Conservation (phyloP, 2,329 filamentous ascomycete genomes). For the Alternaria gansuensis region DNA sequence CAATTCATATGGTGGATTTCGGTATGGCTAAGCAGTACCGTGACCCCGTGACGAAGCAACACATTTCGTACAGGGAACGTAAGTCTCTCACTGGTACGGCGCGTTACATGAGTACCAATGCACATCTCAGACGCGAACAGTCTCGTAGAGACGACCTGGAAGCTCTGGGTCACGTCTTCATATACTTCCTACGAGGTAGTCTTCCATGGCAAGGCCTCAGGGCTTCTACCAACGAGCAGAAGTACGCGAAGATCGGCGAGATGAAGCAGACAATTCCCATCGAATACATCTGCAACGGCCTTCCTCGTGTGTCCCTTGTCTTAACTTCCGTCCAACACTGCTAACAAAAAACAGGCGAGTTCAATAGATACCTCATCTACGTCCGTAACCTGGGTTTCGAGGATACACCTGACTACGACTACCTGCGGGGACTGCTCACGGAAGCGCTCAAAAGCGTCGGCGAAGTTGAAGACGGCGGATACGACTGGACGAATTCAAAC, state of each 20-base stretch:
- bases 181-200: slow-evolving; percentile 73
- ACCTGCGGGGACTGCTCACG: slow-evolving; percentile 94
- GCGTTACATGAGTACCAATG: slow-evolving; percentile 99
- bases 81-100: slow-evolving; percentile 97
- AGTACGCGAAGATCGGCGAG: slow-evolving; percentile 99
- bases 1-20: slow-evolving; percentile 98
- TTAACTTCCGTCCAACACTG: neutral
- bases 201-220: slow-evolving; percentile 74
- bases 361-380: slow-evolving; percentile 96
- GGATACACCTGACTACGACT: slow-evolving; percentile 98
- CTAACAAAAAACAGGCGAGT: slow-evolving; percentile 73
- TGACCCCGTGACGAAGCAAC: slow-evolving; percentile 98
- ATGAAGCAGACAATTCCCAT: slow-evolving; percentile 99
- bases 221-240: slow-evolving; percentile 84
- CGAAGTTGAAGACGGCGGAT: slow-evolving; percentile 96
- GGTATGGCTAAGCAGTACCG: slow-evolving; percentile 99
- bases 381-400: slow-evolving; percentile 98
- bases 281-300: slow-evolving; percentile 95
- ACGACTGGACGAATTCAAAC: slow-evolving; percentile 99
- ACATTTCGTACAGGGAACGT: slow-evolving; percentile 95
- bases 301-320: slow-evolving; percentile 68
- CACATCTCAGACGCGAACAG: slow-evolving; percentile 94
- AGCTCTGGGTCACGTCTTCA: slow-evolving; percentile 76
- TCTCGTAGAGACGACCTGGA: slow-evolving; percentile 95
- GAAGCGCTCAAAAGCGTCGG: slow-evolving; percentile 93